phyloP scores from a whole-genome alignment of 768 basidiomycete genomes.

The Lactifluus rugatus region DNA sequence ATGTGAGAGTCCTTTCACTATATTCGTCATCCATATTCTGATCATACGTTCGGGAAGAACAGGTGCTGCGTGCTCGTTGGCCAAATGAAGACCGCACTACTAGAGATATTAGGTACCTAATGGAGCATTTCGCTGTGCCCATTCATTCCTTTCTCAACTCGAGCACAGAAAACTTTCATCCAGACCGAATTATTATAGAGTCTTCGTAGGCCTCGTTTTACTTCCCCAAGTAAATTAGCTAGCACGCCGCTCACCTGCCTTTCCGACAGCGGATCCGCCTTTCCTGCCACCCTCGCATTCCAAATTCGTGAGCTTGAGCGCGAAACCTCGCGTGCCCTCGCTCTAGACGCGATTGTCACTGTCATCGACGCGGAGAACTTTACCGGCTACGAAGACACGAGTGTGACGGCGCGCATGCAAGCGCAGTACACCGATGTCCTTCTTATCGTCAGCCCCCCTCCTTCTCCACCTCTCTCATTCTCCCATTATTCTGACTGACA shows the following conservation, averaged over 20 bases:
- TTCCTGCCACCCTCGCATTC: slow-evolving; percentile 90
- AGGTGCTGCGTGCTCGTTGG: slow-evolving; percentile 94
- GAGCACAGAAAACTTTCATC: slow-evolving; percentile 62
- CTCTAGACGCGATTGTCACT: slow-evolving; percentile 84
- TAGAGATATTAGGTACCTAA: slow-evolving; percentile 75
- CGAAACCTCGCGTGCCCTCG: slow-evolving; percentile 64
- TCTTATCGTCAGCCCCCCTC: slow-evolving; percentile 50
- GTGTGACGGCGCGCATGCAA: slow-evolving; percentile 86
- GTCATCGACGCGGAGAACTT: slow-evolving; percentile 92
- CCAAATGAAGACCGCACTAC: slow-evolving; percentile 82
- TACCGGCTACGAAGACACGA: slow-evolving; percentile 83
- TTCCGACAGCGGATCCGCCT: slow-evolving; percentile 73
- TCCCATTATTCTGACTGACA: neutral
- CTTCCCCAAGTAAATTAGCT: no score
- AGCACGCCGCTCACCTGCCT: neutral
- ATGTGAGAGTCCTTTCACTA: slow-evolving; percentile 47
- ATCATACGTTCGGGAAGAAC: slow-evolving; percentile 4
- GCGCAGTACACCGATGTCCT: slow-evolving; percentile 93
- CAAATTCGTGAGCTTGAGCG: slow-evolving; percentile 86
- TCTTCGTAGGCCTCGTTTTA: slow-evolving; percentile 58
- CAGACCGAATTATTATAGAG: slow-evolving; percentile 92
- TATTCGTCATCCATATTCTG: neutral
- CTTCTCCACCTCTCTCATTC: no score
- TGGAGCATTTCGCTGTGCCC: no score
- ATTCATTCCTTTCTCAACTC: neutral